Evolutionary conservation across 1,284 basidiomycete species (phyloP).

Genomic region (Acaromyces ingoldii): DNA sequence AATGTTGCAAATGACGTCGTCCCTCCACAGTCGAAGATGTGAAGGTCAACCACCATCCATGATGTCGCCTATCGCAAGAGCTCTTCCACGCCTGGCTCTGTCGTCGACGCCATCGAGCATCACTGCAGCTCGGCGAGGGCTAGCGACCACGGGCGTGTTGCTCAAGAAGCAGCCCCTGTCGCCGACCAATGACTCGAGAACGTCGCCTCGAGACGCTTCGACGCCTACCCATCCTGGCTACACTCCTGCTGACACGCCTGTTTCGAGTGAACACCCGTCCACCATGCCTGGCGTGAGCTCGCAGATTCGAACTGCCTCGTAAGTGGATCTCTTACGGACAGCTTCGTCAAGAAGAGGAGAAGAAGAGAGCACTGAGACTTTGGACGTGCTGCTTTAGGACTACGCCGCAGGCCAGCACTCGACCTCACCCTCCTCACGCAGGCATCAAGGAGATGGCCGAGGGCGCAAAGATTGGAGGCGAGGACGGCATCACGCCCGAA

Average conservation of each 20-base stretch:
- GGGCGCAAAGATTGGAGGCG: conserved; percentile 14
- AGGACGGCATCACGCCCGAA: conserved; percentile 25
- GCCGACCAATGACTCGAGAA: background rate
- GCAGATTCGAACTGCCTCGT: conserved; percentile 7
- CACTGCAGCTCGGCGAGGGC: too few species aligned
- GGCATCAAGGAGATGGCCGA: conserved; percentile 27
- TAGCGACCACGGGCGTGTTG: too few species aligned
- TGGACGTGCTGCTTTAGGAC: too few species aligned
- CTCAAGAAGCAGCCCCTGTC: too few species aligned
- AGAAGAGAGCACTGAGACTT: background rate
- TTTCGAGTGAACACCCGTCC: conserved; percentile 19
- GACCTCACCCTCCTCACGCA: conserved; percentile 16
- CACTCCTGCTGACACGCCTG: conserved; percentile 26
- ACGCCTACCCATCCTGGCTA: conserved; percentile 20
- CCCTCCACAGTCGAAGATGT: too few species aligned
- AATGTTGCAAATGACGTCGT: too few species aligned
- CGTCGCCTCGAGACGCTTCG: background rate
- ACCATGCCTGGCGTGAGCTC: conserved; percentile 17
- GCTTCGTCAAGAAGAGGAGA: background rate
- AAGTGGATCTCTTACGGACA: background rate
- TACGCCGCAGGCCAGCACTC: conserved; percentile 7
- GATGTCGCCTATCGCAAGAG: too few species aligned
- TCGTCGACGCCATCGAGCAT: too few species aligned
- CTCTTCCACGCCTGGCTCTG: too few species aligned
- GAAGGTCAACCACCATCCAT: too few species aligned